Percentiles rank a stretch among this genome's conserved stretches.
phyloP scores from a whole-genome alignment of 2,329 filamentous ascomycete genomes.

The Alternaria sp. region DNA sequence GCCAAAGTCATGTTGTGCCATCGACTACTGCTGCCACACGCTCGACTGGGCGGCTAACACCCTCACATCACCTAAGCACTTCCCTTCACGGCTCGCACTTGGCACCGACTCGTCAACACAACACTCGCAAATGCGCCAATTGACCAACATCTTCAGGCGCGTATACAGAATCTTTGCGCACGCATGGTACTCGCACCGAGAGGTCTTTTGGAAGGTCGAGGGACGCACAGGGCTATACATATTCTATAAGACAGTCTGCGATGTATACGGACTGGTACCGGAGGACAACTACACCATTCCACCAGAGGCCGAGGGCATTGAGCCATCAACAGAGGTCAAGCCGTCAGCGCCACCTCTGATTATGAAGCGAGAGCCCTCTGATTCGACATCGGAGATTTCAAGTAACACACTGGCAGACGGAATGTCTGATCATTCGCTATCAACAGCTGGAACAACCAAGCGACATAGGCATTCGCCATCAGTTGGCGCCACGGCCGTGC shows the following conservation, averaged over 20 bases:
- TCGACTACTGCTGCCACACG: constrained; percentile 99
- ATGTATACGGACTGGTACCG: constrained; percentile 85
- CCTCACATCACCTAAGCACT: constrained; percentile 92
- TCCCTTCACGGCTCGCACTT: constrained; percentile 79
- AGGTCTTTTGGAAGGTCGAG: constrained; percentile 95
- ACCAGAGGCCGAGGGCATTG: constrained; percentile 83
- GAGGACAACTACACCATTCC: constrained; percentile 96
- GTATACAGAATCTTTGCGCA: constrained; percentile 97
- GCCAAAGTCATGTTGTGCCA: constrained; percentile 95
- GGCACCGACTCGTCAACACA: constrained; percentile 51
- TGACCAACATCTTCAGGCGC: constrained; percentile 93
- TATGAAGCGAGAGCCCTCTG: constrained; percentile 45
- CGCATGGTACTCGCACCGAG: constrained; percentile 96
- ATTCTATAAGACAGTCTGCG: constrained; percentile 96
- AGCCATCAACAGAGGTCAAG: constrained; percentile 53
- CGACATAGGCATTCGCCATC: constrained; percentile 84
- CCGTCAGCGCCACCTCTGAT: constrained; percentile 38
- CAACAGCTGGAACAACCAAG: constrained; percentile 73
- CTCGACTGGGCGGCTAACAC: constrained; percentile 97
- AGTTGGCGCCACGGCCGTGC: constrained; percentile 73
- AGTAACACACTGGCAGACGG: constrained; percentile 32
- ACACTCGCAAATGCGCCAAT: constrained; percentile 72
- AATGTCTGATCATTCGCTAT: constrained; percentile 54
- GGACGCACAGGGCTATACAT: constrained; percentile 89
- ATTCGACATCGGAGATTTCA: constrained; percentile 24